Evolutionary conservation across 805 yeast genomes (phyloP).

Genomic region (Hanseniaspora mollemarum): DNA sequence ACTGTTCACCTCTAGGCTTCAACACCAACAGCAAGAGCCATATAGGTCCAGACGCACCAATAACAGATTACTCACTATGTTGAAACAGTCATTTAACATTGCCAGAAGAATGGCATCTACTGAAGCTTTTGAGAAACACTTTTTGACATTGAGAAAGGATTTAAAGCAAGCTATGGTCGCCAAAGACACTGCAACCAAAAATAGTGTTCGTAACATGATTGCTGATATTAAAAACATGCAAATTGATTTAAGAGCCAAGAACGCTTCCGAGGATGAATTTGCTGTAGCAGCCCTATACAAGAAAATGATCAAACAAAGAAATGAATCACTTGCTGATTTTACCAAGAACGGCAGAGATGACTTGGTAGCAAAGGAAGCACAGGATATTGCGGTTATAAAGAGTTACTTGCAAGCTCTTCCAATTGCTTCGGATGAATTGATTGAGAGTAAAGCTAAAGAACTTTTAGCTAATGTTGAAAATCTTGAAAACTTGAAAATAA

Average conservation of each 20-base stretch:
- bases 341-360: slow-evolving; percentile 38
- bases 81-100: not conserved
- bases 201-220: slow-evolving; percentile 36
- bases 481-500: slow-evolving; percentile 24
- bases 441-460: slow-evolving; percentile 29
- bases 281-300: slow-evolving; percentile 31
- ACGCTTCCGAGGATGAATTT: slow-evolving; percentile 29
- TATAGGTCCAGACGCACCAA: too few relatives aligned
- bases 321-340: slow-evolving; percentile 41
- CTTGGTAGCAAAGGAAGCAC: slow-evolving; percentile 41
- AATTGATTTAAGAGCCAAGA: slow-evolving; percentile 29
- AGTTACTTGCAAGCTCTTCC: slow-evolving; percentile 35
- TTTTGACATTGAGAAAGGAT: slow-evolving; percentile 32
- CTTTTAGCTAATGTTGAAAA: slow-evolving; percentile 23
- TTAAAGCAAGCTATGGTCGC: slow-evolving; percentile 40
- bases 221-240: slow-evolving; percentile 36
- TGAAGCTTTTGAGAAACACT: slow-evolving; percentile 30
- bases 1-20: too few relatives aligned
- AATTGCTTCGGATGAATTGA: slow-evolving; percentile 38
- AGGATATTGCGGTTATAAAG: slow-evolving; percentile 37
- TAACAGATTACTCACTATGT: too few relatives aligned
- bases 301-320: slow-evolving; percentile 40
- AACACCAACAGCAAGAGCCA: too few relatives aligned
- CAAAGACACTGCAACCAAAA: slow-evolving; percentile 34
- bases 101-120: slow-evolving; percentile 17